Percentiles rank a stretch among this genome's conserved stretches.
Evolutionary conservation across 2,329 filamentous ascomycete genomes (phyloP).

Genomic region (Neofusicoccum sp.): DNA sequence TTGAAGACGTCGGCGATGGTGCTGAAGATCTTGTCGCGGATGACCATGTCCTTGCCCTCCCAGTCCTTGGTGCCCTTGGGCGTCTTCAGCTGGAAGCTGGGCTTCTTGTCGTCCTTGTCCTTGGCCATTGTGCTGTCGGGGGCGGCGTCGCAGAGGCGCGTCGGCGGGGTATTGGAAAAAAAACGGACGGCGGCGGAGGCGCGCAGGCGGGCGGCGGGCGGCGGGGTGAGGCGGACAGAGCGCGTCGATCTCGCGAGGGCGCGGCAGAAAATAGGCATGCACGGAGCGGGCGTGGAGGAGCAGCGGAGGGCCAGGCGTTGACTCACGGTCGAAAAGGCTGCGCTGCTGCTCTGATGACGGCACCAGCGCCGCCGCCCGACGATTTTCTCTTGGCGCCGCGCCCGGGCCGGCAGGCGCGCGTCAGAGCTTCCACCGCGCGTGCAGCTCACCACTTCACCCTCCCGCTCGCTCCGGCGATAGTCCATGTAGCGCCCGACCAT

Average conservation of each 20-base stretch:
- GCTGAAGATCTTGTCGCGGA: slow-evolving; percentile 76
- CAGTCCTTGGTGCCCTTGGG: slow-evolving; percentile 91
- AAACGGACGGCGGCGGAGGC: background rate
- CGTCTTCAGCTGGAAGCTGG: slow-evolving; percentile 71
- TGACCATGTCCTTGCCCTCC: slow-evolving; percentile 74
- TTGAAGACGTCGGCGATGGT: slow-evolving; percentile 78
- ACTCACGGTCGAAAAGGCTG: background rate
- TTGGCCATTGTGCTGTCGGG: slow-evolving; percentile 43
- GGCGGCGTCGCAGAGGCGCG: slow-evolving; percentile 16
- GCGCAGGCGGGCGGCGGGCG: background rate
- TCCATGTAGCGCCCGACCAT: slow-evolving; percentile 44
- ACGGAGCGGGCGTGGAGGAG: slow-evolving; percentile 3
- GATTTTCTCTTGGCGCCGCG: background rate
- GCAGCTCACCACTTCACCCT: background rate
- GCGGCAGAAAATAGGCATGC: slow-evolving; percentile 17
- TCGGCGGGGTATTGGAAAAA: background rate
- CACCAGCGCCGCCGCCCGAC: background rate
- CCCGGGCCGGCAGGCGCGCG: background rate
- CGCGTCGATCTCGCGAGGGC: slow-evolving; percentile 13
- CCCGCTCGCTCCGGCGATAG: background rate
- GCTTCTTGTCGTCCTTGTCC: slow-evolving; percentile 38
- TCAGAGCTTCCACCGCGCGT: background rate
- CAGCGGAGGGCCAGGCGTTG: background rate
- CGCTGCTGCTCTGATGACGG: background rate
- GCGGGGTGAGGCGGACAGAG: background rate